These are phyloP conservation scores for Aspergillus sparsus DNA, from an alignment of 495 filamentous ascomycete genomes.

Conservation along the genomic window DNA sequence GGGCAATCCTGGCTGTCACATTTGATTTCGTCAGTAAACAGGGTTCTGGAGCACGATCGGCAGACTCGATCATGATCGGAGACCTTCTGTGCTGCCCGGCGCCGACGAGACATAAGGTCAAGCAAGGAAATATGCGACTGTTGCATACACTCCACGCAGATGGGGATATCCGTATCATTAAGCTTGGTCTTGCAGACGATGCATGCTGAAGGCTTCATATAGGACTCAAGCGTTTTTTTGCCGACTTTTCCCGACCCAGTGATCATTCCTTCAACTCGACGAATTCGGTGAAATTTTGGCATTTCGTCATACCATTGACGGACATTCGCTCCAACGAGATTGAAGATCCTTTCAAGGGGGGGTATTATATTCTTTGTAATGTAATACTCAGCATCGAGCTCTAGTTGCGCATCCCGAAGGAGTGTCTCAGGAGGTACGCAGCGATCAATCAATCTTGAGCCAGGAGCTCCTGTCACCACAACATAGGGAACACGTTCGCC, in stretches of 20 bases:
- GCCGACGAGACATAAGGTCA: slow-evolving; percentile 60
- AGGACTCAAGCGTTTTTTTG: slow-evolving; percentile 79
- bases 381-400: slow-evolving; percentile 96
- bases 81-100: slow-evolving; percentile 62
- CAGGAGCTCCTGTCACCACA: slow-evolving; percentile 84
- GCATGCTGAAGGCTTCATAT: slow-evolving; percentile 78
- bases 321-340: slow-evolving; percentile 91
- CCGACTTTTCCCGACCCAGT: slow-evolving; percentile 30
- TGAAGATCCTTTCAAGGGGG: slow-evolving; percentile 94
- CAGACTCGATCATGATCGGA: slow-evolving; percentile 73
- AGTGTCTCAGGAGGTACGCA: slow-evolving; percentile 85
- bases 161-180: slow-evolving; percentile 43
- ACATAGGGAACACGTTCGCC: slow-evolving; percentile 95
- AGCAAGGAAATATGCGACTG: slow-evolving; percentile 60
- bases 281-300: slow-evolving; percentile 82
- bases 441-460: slow-evolving; percentile 81
- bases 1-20: slow-evolving; percentile 93
- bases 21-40: slow-evolving; percentile 70
- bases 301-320: slow-evolving; percentile 93
- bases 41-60: slow-evolving; percentile 73
- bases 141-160: slow-evolving; percentile 66
- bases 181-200: slow-evolving; percentile 73
- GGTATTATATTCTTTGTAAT: slow-evolving; percentile 95
- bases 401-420: slow-evolving; percentile 70
- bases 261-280: slow-evolving; percentile 49